Evolutionary conservation across 2,329 filamentous ascomycete species (phyloP).

Genomic region (Talaromyces atroroseus): DNA sequence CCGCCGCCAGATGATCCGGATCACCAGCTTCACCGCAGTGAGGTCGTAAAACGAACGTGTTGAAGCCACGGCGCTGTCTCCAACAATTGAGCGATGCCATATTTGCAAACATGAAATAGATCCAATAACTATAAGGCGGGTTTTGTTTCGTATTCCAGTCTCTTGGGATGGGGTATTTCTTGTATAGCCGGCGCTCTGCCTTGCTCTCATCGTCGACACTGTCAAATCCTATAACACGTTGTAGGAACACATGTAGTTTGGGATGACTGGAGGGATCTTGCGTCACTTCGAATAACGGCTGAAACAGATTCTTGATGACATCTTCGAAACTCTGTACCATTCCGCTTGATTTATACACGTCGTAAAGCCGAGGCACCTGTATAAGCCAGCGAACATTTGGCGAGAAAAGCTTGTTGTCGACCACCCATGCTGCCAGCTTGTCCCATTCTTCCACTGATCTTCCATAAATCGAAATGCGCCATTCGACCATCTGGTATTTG

Average conservation of each 20-base stretch:
- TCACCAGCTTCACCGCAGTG: constrained; percentile 97
- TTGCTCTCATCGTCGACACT: constrained; percentile 99
- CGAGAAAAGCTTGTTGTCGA: constrained; percentile 96
- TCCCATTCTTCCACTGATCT: constrained; percentile 93
- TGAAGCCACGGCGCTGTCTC: constrained; percentile 87
- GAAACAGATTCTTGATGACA: constrained; percentile 84
- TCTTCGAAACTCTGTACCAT: constrained; percentile 88
- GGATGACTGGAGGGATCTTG: constrained; percentile 79
- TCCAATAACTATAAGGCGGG: constrained; percentile 97
- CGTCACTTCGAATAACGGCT: constrained; percentile 91
- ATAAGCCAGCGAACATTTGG: constrained; percentile 97
- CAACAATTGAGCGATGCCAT: constrained; percentile 87
- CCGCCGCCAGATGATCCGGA: constrained; percentile 89
- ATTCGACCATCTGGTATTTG: constrained; percentile 99
- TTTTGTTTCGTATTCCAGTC: constrained; percentile 91
- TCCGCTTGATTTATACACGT: constrained; percentile 86
- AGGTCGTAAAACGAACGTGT: constrained; percentile 85
- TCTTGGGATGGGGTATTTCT: constrained; percentile 86
- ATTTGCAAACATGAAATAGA: constrained; percentile 95
- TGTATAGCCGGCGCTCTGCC: constrained; percentile 85
- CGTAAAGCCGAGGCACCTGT: constrained; percentile 88
- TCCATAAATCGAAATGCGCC: constrained; percentile 97
- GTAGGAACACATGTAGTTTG: constrained; percentile 89
- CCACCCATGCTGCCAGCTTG: constrained; percentile 92
- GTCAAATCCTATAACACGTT: constrained; percentile 93